Base-by-base conservation (phyloP, 108 stramenopile genomes). In the Mayamaea pseudoterrestris region DNA sequence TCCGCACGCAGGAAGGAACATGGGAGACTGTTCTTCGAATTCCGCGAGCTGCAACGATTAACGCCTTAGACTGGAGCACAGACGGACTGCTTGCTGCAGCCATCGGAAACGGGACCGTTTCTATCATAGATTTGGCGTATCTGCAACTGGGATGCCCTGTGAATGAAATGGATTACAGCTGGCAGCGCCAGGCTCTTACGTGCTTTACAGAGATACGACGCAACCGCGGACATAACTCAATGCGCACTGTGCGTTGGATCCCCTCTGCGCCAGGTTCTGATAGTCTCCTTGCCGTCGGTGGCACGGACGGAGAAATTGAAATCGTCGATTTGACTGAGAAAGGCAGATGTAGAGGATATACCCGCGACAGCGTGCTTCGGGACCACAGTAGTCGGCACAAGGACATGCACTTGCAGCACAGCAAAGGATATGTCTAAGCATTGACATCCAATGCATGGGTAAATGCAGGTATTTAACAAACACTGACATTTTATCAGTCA, bases 141-240 rank as follows among this genome's bases (percentile, higher is more conserved):
- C 65, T 82, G 0, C 65, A 72, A 49, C 75, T 68, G 18, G 80
- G 76, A 32, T 46, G 56, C 31, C 63, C 76, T 11, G 76, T 78
- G 20, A 73, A 68, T 34, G 80, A 82, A 45, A 82, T 74, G 73
- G 73, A 74, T 44, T 82, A 82, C 60, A 82, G 69, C 34, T 82
- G 76, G 76, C 76, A 82, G 57, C 61, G 74, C 30, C 79, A 82
- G 44, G 74, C 73, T 5, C 27, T 82, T 25, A 74, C 76, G 13
- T 70, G 76, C 45, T 73, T 63, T 28, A 82, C 75, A 23, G 76
- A 82, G 54, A 71, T 82, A 43, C 69, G 72, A 44, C 26, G 76
- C 42, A 77, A 77, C 45, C 55, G 40, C 18, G 73, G 64, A 32
- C 57, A 61, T 30, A 71, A 82, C 44, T 36, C 62, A 37, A 75